These are phyloP conservation scores for Mangifera indica DNA, from an alignment of 345 rosid genomes.

Conservation along the genomic window DNA sequence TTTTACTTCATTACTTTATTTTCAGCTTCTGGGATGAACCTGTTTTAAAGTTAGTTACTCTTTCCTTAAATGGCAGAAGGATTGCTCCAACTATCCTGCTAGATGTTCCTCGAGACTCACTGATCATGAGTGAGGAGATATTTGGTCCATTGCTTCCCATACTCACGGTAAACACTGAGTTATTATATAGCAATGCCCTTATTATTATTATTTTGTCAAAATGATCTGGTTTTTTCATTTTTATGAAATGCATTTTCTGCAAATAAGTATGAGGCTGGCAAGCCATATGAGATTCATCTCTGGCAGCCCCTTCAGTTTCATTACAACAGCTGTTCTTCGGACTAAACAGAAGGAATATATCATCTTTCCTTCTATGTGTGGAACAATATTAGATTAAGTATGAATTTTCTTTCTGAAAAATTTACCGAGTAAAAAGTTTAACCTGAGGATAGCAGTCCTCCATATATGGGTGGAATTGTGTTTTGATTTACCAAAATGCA, in stretches of 20 bases:
- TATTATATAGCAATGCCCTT: neutral
- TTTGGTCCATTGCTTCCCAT: slow-evolving; percentile 98
- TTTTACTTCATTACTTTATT: neutral
- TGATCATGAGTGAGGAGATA: slow-evolving; percentile 87
- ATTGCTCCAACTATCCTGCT: slow-evolving; percentile 88
- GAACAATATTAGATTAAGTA: neutral
- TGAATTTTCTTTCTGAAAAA: slow-evolving; percentile 3
- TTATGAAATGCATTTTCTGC: slow-evolving; percentile 3
- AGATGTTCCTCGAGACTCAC: slow-evolving; percentile 72
- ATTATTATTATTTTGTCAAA: neutral
- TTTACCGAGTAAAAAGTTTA: neutral
- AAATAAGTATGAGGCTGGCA: neutral
- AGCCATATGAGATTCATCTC: neutral
- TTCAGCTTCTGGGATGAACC: neutral
- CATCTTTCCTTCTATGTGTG: neutral
- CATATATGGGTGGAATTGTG: neutral
- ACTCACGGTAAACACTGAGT: slow-evolving; percentile 45
- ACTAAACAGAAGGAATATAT: neutral
- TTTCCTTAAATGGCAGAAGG: slow-evolving; percentile 44
- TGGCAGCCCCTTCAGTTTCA: neutral
- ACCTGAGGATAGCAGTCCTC: neutral
- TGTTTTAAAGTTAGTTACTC: slow-evolving; percentile 1
- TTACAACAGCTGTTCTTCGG: neutral
- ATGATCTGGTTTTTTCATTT: slow-evolving; percentile 5
- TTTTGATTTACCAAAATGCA: no score